Conservation (phyloP, 2,329 filamentous ascomycete genomes). For the Pseudodiploospora longispora region DNA sequence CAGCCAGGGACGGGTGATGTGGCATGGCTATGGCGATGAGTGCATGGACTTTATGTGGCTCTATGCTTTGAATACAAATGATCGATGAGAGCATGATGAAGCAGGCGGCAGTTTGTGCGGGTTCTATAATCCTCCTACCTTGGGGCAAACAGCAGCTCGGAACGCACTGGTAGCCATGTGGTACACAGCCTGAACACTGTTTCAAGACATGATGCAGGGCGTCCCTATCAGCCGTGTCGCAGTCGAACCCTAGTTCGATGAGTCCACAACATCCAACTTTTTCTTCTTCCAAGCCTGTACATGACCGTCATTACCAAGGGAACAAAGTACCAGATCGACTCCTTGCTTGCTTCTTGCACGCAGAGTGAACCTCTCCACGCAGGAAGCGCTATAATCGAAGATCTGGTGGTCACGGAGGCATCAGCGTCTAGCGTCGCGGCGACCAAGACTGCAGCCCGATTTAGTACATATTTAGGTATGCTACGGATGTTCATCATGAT, state of each 20-base stretch:
- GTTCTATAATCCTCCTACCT: slow-evolving; percentile 23
- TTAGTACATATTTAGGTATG: slow-evolving; percentile 8
- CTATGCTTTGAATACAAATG: slow-evolving; percentile 10
- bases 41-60: no score
- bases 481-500: slow-evolving; percentile 28
- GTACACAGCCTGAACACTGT: slow-evolving; percentile 9
- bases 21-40: no score
- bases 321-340: slow-evolving; percentile 28
- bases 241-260: slow-evolving; percentile 4
- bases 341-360: slow-evolving; percentile 19
- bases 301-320: slow-evolving; percentile 20
- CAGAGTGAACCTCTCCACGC: slow-evolving; percentile 21
- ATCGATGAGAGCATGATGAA: slow-evolving; percentile 29
- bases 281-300: slow-evolving; percentile 22
- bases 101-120: slow-evolving; percentile 16
- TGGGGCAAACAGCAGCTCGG: slow-evolving; percentile 20
- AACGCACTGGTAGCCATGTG: slow-evolving; percentile 18
- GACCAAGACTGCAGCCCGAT: slow-evolving; percentile 22
- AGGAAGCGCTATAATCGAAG: slow-evolving; percentile 18
- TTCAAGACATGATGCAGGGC: slow-evolving; percentile 4
- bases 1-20: no score
- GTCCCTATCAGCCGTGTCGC: slow-evolving; percentile 9
- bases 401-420: slow-evolving; percentile 17
- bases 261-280: no score
- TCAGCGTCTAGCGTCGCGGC: slow-evolving; percentile 17